Evolutionary conservation across 805 yeast genomes (phyloP), one percentile per base, ranked within the genome.

Genomic region (Wickerhamomyces sydowiorum): DNA sequence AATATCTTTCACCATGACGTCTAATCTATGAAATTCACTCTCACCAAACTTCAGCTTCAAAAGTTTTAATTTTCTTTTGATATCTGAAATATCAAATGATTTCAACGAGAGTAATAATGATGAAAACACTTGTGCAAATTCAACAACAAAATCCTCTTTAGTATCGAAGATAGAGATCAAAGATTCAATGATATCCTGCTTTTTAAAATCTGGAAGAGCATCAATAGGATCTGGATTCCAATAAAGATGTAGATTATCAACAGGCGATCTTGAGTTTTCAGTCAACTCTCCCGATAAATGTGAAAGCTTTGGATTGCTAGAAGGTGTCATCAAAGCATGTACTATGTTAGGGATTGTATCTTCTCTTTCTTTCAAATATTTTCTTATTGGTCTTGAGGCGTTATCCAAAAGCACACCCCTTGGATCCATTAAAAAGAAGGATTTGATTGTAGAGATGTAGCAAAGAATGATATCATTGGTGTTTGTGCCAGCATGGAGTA

Each of bases 201-300:
- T 76, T 36, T 76, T 73, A 64, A 85, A 88, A 59, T 87, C 95
- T 0, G 90, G 86, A n/a, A 89, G 73, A 0, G 96, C 95, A 63
- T 88, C 96, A 14, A 86, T 73, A 0, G 96, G 96, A 51, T 86
- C 95, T 0, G 96, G 96, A 8, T 60, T 59, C 96, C 96, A 87
- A 37, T 73, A 66, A 3, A 78, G 53, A 31, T 48, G 45, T 8
- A 52, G 27, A 17, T 50, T 46, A 24, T 50, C 43, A 7, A 44
- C 32, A 2, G 53, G 47, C 5, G 53, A 39, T 7, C 43, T 39
- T 0, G 52, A 42, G 18, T 59, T 54, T 12, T 52, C 56, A 17
- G 60, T 48, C 12, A 88, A 62, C 45, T 80, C 83, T 5, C 65
- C 63, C 0, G 82, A 71, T 22, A 87, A 57, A 41, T 79, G 86